phyloP scores from a whole-genome alignment of 164 flowering plant genomes.

The Stephania japonica region DNA sequence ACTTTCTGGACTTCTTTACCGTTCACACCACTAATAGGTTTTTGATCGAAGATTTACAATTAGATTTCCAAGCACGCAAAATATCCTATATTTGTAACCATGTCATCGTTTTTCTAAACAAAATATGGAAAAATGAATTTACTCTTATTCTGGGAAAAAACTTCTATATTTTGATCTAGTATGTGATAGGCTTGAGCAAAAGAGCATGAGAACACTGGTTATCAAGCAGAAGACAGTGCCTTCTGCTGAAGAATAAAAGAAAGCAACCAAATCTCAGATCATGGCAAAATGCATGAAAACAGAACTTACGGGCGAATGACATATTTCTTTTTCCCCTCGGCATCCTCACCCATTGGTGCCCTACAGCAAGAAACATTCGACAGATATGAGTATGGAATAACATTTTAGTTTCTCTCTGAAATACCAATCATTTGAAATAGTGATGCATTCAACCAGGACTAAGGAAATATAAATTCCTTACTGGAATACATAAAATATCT shows the following conservation, averaged over 20 bases:
- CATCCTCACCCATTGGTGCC: conserved; percentile 76
- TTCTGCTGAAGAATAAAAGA: not conserved
- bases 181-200: not conserved
- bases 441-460: not conserved
- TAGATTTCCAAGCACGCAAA: not conserved
- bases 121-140: not conserved
- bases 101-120: not conserved
- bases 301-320: conserved; percentile 86
- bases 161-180: not conserved
- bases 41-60: not conserved
- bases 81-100: not conserved
- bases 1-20: not conserved
- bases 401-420: not conserved
- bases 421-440: not conserved
- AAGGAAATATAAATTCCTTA: conserved; percentile 3
- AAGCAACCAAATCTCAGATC: not conserved
- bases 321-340: conserved; percentile 87
- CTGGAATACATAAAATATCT: not conserved
- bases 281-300: not conserved
- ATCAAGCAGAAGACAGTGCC: not conserved
- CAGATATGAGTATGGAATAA: not conserved
- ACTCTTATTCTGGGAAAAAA: not conserved
- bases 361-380: conserved; percentile 32
- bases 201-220: not conserved
- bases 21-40: not conserved